These are phyloP conservation scores for Podosphaera aphanis DNA, from an alignment of 2,329 filamentous ascomycete species.

Conservation along the genomic window DNA sequence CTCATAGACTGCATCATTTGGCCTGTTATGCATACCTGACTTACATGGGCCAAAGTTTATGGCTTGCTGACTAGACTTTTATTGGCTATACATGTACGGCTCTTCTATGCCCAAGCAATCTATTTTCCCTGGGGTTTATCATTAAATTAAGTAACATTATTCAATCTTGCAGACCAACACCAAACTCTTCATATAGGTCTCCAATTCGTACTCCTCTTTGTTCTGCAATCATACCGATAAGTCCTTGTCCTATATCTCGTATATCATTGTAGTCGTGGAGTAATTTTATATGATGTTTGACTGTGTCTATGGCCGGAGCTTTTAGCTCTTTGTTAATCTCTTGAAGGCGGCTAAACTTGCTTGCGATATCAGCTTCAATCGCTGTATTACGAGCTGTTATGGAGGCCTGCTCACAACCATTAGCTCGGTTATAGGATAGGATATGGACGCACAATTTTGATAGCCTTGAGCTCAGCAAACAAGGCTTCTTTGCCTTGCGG, in stretches of 20 bases:
- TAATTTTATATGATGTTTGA: slow-evolving; percentile 38
- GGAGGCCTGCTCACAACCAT: slow-evolving; percentile 7
- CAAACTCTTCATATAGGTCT: slow-evolving; percentile 17
- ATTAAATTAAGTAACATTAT: neutral
- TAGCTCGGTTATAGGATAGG: neutral
- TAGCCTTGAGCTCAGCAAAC: neutral
- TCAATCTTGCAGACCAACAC: slow-evolving; percentile 14
- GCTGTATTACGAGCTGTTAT: slow-evolving; percentile 22
- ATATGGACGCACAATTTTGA: neutral
- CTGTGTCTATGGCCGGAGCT: slow-evolving; percentile 21
- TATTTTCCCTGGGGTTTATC: no score
- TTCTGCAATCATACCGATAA: slow-evolving; percentile 46
- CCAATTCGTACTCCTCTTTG: slow-evolving; percentile 25
- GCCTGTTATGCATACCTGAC: no score
- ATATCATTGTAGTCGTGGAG: slow-evolving; percentile 50
- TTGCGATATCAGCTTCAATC: slow-evolving; percentile 18
- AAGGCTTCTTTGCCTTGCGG: neutral
- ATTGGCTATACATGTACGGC: no score
- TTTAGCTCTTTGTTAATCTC: slow-evolving; percentile 16
- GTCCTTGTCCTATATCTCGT: slow-evolving; percentile 39
- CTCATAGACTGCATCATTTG: no score
- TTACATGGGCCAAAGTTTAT: no score
- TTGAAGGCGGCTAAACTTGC: slow-evolving; percentile 16
- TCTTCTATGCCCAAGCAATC: no score
- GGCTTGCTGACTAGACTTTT: no score